A percentile compares a stretch with the other conserved stretches of the same genome.
Conservation (phyloP, 73 alveolate species). For the Halteria grandinella region DNA sequence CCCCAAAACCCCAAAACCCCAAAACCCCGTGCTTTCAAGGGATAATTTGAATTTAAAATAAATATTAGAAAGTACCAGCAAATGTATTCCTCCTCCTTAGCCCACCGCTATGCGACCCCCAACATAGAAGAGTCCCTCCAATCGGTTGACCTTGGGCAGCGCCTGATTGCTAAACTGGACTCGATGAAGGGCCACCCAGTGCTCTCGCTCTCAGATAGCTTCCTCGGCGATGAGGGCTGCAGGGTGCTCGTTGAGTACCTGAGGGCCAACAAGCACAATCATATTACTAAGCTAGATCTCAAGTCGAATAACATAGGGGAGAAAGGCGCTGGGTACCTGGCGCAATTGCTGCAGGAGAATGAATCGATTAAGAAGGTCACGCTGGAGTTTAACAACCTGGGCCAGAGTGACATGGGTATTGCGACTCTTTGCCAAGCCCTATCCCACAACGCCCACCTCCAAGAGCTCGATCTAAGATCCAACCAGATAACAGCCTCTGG, state of each 20-base stretch:
- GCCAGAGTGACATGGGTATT: constrained; percentile 31
- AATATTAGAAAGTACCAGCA: too few species aligned
- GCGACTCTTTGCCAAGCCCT: constrained; percentile 42
- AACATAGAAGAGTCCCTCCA: constrained; percentile 42
- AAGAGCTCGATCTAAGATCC: constrained; percentile 49
- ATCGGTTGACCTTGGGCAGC: constrained; percentile 18
- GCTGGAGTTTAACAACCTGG: constrained; percentile 56
- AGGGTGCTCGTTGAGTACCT: constrained; percentile 10
- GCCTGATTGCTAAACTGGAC: constrained; percentile 8
- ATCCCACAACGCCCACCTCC: constrained; percentile 21
- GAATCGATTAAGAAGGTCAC: constrained; percentile 6
- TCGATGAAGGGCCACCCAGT: constrained; percentile 17
- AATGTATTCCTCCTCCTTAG: too few species aligned
- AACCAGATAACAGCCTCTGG: constrained; percentile 37
- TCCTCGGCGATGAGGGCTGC: constrained; percentile 52
- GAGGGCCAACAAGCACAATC: constrained; percentile 6
- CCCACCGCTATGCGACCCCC: too few species aligned
- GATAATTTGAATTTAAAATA: too few species aligned
- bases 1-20: too few species aligned
- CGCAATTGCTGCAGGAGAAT: constrained; percentile 18
- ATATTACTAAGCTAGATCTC: constrained; percentile 49
- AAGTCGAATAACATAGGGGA: constrained; percentile 55
- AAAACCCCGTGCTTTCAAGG: too few species aligned
- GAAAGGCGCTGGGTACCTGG: constrained; percentile 27
- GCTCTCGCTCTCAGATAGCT: constrained; percentile 23